A percentile compares a stretch with the other conserved stretches of the same genome.
Evolutionary conservation across 805 yeast genomes (phyloP).

Genomic region (Hanseniaspora occidentalis): DNA sequence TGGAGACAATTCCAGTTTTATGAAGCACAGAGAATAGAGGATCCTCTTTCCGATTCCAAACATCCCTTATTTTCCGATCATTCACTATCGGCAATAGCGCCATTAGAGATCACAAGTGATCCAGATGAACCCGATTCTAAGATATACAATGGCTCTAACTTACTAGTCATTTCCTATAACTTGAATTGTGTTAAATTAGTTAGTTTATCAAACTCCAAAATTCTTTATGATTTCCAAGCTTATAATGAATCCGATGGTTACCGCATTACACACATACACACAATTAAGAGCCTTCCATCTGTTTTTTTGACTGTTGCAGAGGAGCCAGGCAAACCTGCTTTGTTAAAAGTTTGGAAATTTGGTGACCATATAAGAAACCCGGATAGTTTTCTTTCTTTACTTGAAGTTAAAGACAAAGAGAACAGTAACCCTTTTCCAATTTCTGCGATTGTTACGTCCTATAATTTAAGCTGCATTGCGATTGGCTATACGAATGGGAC

Average conservation of each 20-base stretch:
- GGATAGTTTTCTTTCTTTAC: slow-evolving; percentile 43
- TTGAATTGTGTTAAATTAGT: slow-evolving; percentile 45
- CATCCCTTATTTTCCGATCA: slow-evolving; percentile 72
- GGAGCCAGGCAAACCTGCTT: slow-evolving; percentile 54
- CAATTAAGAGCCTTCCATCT: slow-evolving; percentile 31
- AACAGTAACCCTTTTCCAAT: slow-evolving; percentile 72
- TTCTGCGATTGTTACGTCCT: slow-evolving; percentile 16
- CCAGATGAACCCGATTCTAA: background rate
- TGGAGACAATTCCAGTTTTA: slow-evolving; percentile 86
- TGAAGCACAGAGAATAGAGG: slow-evolving; percentile 71
- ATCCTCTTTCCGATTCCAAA: slow-evolving; percentile 56
- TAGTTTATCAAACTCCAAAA: slow-evolving; percentile 31
- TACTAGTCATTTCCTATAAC: slow-evolving; percentile 46
- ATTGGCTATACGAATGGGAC: slow-evolving; percentile 78
- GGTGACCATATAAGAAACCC: slow-evolving; percentile 28
- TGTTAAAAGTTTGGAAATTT: slow-evolving; percentile 64
- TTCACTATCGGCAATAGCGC: slow-evolving; percentile 47
- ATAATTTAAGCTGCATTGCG: slow-evolving; percentile 17
- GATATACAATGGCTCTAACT: background rate
- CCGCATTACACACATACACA: slow-evolving; percentile 45
- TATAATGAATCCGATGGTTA: slow-evolving; percentile 42
- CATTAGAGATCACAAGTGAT: slow-evolving; percentile 33
- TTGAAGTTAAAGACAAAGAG: slow-evolving; percentile 38
- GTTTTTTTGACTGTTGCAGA: slow-evolving; percentile 65
- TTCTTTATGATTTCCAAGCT: slow-evolving; percentile 43